phyloP scores from a whole-genome alignment of 164 flowering plant species.

The Houttuynia cordata region DNA sequence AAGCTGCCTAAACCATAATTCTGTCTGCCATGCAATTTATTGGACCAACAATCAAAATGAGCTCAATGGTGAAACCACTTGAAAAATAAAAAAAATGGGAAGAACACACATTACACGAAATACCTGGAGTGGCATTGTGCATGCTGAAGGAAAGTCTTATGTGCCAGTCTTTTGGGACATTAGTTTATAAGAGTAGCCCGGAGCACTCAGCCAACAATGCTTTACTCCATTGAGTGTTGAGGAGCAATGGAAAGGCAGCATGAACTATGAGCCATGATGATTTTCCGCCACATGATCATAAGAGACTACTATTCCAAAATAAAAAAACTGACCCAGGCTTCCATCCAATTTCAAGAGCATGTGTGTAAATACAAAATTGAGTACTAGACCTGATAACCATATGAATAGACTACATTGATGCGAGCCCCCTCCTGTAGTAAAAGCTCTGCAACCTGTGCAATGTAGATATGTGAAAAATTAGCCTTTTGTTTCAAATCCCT shows the following conservation, averaged over 20 bases:
- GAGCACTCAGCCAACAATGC: too few species aligned
- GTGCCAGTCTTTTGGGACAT: slow-evolving; percentile 12
- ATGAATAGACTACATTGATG: slow-evolving; percentile 48
- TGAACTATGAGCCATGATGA: too few species aligned
- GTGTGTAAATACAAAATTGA: neutral
- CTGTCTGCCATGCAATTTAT: slow-evolving; percentile 17
- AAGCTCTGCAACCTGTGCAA: slow-evolving; percentile 81
- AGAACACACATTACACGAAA: neutral
- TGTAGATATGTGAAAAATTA: too few species aligned
- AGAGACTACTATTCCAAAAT: neutral
- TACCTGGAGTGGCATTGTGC: slow-evolving; percentile 41
- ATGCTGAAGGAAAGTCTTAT: slow-evolving; percentile 31
- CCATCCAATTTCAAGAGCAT: neutral
- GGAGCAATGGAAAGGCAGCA: too few species aligned
- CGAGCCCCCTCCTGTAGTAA: slow-evolving; percentile 85
- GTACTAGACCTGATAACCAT: slow-evolving; percentile 81
- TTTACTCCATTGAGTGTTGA: too few species aligned
- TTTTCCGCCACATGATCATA: neutral
- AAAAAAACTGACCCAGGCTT: neutral
- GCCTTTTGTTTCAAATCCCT: too few species aligned
- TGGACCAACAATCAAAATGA: neutral
- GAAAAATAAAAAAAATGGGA: neutral
- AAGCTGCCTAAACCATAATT: too few species aligned
- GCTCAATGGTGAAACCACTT: neutral
- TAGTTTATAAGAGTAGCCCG: too few species aligned